Base-by-base conservation (phyloP, 768 basidiomycete genomes). In the Tephrocybe sp. region DNA sequence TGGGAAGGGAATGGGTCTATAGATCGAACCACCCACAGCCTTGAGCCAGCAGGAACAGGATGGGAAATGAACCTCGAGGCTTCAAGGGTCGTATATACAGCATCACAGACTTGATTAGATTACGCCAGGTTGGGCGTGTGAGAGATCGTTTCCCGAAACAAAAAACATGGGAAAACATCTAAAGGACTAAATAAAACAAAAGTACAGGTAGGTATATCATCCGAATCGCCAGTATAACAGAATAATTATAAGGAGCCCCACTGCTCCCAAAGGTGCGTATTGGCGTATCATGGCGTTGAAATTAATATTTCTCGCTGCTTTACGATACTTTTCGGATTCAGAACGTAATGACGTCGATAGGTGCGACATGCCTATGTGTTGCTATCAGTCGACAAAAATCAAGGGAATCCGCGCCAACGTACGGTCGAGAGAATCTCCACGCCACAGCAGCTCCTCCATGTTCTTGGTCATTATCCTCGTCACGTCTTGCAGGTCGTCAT, bases 391-490 rank as follows among this genome's bases (percentile, higher is more conserved):
- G 8, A 38, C 38, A 29, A 13, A 29, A 23, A n/a, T n/a, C 30
- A 18, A 47, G 15, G 5, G 37, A 47, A 40, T 24, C 18, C 22
- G 42, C 24, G 13, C 33, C 30, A 39, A 72, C 89, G 58, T 62
- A 95, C 97, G 78, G 68, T 99, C 97, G 50, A 99, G 77, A 24
- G 92, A 95, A 66, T 99, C 97, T 22, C 97, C 97, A 65, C 97
- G 77, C 97, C 95, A 98, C 42, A 99, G 70, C 44, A 99, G 73
- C 68, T 99, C 97, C 69, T 99, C 97, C 95, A 99, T 99, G 63
- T 99, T 98, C 75, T 99, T 98, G 8, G 97, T 98, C 97, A 99
- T 98, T 69, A 99, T 98, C 56, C 92, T 77, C 42, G 97, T 97
- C 52, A 99, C 97, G 62, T 99, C 97, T 64, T 97, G 93, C 30